Percentiles rank a stretch among this genome's conserved stretches.
Evolutionary conservation across 2,329 filamentous ascomycete genomes (phyloP).

Genomic region (Lasiodiplodia sp.): DNA sequence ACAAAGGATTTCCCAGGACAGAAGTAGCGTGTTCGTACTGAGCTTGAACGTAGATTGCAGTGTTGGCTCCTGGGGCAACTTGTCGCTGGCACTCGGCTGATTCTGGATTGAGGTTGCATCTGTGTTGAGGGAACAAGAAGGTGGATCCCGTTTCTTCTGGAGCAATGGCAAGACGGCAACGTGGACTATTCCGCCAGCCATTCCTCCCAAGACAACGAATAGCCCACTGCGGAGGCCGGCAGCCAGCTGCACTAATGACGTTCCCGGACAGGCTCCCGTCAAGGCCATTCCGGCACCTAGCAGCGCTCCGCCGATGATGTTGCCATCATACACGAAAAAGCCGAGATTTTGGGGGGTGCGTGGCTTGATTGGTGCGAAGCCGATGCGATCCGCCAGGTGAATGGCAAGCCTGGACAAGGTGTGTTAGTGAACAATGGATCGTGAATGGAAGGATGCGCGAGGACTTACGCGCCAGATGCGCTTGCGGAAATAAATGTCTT

Average conservation of each 20-base stretch:
- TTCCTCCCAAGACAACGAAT: constrained; percentile 61
- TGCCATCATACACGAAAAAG: constrained; percentile 68
- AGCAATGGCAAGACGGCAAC: constrained; percentile 1
- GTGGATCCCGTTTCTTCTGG: neutral
- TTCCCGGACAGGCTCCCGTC: constrained; percentile 71
- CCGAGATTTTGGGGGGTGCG: constrained; percentile 56
- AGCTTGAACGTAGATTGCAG: constrained; percentile 49
- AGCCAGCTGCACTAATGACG: constrained; percentile 67
- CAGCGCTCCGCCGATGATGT: constrained; percentile 68
- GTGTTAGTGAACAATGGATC: constrained; percentile 13
- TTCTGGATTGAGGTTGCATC: neutral
- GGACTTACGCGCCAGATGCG: constrained; percentile 66
- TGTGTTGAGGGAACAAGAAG: neutral
- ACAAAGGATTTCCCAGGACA: constrained; percentile 55
- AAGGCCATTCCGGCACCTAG: constrained; percentile 72
- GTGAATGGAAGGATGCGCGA: constrained; percentile 7
- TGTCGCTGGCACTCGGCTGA: neutral
- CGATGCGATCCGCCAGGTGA: constrained; percentile 53
- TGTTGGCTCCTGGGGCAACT: neutral
- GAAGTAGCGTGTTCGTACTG: constrained; percentile 46
- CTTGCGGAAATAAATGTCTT: constrained; percentile 70
- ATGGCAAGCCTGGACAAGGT: constrained; percentile 52
- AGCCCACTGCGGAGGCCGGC: constrained; percentile 60
- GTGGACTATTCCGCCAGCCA: constrained; percentile 60
- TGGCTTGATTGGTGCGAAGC: constrained; percentile 54